Evolutionary conservation across 192 early-diverging fungal species (phyloP).

Genomic region (Coemansia sp.): DNA sequence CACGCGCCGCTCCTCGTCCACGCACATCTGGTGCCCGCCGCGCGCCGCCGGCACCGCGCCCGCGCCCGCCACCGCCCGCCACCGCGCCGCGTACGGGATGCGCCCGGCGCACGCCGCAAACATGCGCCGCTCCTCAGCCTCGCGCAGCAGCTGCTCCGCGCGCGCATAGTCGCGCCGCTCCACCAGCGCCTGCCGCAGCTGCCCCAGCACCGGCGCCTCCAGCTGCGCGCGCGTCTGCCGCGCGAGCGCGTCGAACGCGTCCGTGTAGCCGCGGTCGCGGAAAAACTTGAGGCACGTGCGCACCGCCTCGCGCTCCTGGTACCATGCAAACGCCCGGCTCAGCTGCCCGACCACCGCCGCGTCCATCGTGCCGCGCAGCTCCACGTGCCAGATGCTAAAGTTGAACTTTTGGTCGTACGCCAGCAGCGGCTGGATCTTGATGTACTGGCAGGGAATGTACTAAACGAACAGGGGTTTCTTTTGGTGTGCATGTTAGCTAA

Average conservation of each 20-base stretch:
- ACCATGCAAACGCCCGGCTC: conserved; percentile 40
- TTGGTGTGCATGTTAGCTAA: too few relatives aligned
- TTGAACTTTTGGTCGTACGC: conserved; percentile 93
- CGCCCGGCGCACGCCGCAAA: conserved; percentile 69
- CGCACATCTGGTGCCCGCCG: conserved; percentile 97
- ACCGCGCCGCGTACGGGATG: conserved; percentile 67
- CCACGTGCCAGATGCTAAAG: conserved; percentile 93
- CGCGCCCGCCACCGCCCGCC: conserved; percentile 46
- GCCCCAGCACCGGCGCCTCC: conserved; percentile 79
- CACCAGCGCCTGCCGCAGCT: conserved; percentile 66
- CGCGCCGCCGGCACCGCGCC: conserved; percentile 57
- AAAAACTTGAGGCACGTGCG: conserved; percentile 88
- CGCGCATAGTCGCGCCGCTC: conserved; percentile 66
- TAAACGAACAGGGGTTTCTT: too few relatives aligned
- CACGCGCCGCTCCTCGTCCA: conserved; percentile 66
- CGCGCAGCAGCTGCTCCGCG: conserved; percentile 66
- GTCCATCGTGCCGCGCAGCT: conserved; percentile 75
- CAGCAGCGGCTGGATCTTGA: conserved; percentile 88
- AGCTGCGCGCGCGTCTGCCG: conserved; percentile 58
- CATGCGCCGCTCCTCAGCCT: conserved; percentile 60
- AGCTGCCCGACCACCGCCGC: conserved; percentile 59
- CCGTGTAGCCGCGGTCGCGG: conserved; percentile 70
- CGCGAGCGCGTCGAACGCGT: conserved; percentile 69
- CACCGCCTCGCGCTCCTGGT: conserved; percentile 73
- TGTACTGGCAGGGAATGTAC: conserved; percentile 84